These are phyloP conservation scores for Venturia pyrina DNA, from an alignment of 2,329 filamentous ascomycete genomes.

Conservation along the genomic window DNA sequence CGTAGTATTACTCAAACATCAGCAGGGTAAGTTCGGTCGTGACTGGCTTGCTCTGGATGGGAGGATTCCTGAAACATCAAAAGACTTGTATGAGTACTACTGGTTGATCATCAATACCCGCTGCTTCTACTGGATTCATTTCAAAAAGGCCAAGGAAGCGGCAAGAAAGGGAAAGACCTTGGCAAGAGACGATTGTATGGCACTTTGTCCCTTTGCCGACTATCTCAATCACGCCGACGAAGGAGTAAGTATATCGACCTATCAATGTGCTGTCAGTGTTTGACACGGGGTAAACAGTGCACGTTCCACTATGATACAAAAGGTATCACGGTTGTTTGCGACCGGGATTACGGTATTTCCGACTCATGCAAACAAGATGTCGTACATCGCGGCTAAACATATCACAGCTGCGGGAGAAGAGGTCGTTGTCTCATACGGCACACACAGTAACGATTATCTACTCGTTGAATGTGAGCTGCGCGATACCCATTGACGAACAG, in stretches of 20 bases:
- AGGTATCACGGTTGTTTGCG: constrained; percentile 1
- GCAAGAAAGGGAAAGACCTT: constrained; percentile 20
- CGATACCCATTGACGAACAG: not conserved
- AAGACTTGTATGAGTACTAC: constrained; percentile 41
- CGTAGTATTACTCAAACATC: constrained; percentile 40
- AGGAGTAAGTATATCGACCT: constrained; percentile 40
- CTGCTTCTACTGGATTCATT: constrained; percentile 47
- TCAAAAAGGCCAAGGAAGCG: constrained; percentile 32
- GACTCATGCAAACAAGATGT: not conserved
- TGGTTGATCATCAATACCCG: constrained; percentile 53
- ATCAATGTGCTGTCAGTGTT: constrained; percentile 43
- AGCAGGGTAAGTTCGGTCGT: constrained; percentile 41
- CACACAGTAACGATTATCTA: constrained; percentile 62
- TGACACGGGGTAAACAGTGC: constrained; percentile 39
- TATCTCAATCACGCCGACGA: constrained; percentile 52
- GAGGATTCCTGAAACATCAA: constrained; percentile 32
- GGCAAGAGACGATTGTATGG: constrained; percentile 50
- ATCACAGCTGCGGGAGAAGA: constrained; percentile 45
- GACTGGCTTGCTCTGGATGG: constrained; percentile 39
- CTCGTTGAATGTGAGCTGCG: constrained; percentile 47
- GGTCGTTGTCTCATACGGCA: constrained; percentile 59
- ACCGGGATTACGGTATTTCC: not conserved
- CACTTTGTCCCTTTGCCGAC: constrained; percentile 62
- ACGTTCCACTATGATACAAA: constrained; percentile 6
- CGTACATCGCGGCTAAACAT: not conserved